Evolutionary conservation across 305 asterid genomes (phyloP).

Genomic region (Nicotiana rustica): DNA sequence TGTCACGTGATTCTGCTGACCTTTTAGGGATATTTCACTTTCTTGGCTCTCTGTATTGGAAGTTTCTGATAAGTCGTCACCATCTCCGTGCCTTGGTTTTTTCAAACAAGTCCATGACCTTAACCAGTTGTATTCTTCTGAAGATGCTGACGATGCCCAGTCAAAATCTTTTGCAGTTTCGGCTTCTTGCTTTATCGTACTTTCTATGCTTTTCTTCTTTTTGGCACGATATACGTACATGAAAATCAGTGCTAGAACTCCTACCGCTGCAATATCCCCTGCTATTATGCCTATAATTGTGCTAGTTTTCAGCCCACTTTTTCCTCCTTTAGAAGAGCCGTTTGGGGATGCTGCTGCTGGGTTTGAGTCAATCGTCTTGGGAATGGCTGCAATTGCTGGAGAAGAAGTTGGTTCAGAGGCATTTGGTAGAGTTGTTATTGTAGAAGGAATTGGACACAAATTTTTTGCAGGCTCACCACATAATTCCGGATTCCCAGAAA

Average conservation of each 20-base stretch:
- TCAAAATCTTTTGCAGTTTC: slow-evolving; percentile 67
- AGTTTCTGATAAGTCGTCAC: slow-evolving; percentile 50
- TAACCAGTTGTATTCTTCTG: slow-evolving; percentile 68
- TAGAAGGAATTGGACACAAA: slow-evolving; percentile 72
- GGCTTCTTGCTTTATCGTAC: slow-evolving; percentile 47
- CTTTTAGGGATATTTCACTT: slow-evolving; percentile 29
- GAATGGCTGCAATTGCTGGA: slow-evolving; percentile 92
- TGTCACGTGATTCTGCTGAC: slow-evolving; percentile 29
- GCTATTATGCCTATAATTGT: slow-evolving; percentile 69
- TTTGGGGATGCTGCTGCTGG: slow-evolving; percentile 47
- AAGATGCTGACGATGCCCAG: slow-evolving; percentile 74
- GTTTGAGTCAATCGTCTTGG: slow-evolving; percentile 61
- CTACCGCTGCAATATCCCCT: slow-evolving; percentile 73
- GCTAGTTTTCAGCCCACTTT: slow-evolving; percentile 52
- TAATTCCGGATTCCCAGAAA: slow-evolving; percentile 67
- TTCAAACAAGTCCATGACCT: slow-evolving; percentile 74
- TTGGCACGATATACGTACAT: slow-evolving; percentile 54
- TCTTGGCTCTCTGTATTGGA: slow-evolving; percentile 47
- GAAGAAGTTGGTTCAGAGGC: slow-evolving; percentile 63
- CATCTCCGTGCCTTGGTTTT: slow-evolving; percentile 52
- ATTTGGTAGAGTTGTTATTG: slow-evolving; percentile 54
- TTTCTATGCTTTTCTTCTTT: slow-evolving; percentile 48
- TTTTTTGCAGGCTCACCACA: slow-evolving; percentile 72
- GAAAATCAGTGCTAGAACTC: slow-evolving; percentile 55
- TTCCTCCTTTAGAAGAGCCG: slow-evolving; percentile 26